phyloP scores from a whole-genome alignment of 2,329 filamentous ascomycete species.

The Emergomyces africanus region DNA sequence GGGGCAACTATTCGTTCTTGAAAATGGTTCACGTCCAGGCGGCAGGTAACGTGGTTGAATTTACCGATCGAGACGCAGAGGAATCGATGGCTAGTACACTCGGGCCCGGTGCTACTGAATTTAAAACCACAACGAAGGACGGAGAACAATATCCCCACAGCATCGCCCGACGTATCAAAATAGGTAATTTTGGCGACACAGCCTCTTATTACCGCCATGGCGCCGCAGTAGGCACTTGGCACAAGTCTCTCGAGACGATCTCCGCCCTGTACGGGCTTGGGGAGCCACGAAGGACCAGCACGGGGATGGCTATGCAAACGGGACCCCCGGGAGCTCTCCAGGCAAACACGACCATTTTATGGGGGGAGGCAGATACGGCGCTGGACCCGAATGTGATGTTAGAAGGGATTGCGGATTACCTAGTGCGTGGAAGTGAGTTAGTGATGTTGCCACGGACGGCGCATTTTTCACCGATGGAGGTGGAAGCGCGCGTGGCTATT shows the following conservation, averaged over 20 bases:
- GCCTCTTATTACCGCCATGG: conserved; percentile 43
- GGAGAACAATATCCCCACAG: conserved; percentile 29
- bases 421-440: conserved; percentile 38
- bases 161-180: conserved; percentile 26
- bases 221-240: conserved; percentile 34
- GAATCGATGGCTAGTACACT: conserved; percentile 39
- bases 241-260: conserved; percentile 39
- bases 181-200: conserved; percentile 39
- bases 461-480: conserved; percentile 43
- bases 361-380: conserved; percentile 40
- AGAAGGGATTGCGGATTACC: conserved; percentile 41
- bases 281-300: conserved; percentile 21
- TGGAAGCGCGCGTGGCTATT: conserved; percentile 30
- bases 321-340: conserved; percentile 36
- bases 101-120: conserved; percentile 38
- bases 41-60: conserved; percentile 22
- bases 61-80: conserved; percentile 24
- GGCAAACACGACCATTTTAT: conserved; percentile 41
- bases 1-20: conserved; percentile 40
- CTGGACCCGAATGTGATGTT: conserved; percentile 38
- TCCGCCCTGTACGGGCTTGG: conserved; percentile 34
- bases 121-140: conserved; percentile 20
- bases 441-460: conserved; percentile 37
- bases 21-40: conserved; percentile 28
- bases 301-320: conserved; percentile 32